Conservation (phyloP, 2,329 filamentous ascomycete genomes). For the Neopestalotiopsis sp. region DNA sequence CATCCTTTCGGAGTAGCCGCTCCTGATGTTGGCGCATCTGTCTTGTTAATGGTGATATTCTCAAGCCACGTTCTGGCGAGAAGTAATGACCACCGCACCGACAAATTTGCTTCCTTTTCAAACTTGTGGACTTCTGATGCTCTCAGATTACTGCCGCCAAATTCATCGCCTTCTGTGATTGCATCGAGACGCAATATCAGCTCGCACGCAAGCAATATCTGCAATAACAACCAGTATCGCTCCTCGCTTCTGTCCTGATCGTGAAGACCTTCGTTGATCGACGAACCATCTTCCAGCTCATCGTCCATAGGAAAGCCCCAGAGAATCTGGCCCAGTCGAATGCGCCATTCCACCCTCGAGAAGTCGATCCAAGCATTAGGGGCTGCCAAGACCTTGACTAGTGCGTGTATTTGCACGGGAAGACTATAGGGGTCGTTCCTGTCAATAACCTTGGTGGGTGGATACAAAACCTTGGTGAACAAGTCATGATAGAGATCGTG, state of each 20-base stretch:
- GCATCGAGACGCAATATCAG: conserved; percentile 69
- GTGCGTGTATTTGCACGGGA: conserved; percentile 71
- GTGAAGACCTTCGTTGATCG: conserved; percentile 54
- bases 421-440: conserved; percentile 66
- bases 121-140: conserved; percentile 65
- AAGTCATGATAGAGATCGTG: conserved; percentile 67
- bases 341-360: conserved; percentile 76
- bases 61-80: conserved; percentile 72
- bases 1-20: conserved; percentile 48
- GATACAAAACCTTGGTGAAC: conserved; percentile 64
- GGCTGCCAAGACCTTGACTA: conserved; percentile 69
- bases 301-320: conserved; percentile 65
- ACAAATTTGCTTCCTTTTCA: conserved; percentile 64
- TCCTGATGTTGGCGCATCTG: conserved; percentile 42
- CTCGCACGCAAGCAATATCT: conserved; percentile 69
- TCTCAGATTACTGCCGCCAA: conserved; percentile 55
- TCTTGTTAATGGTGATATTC: conserved; percentile 64
- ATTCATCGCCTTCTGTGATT: conserved; percentile 65
- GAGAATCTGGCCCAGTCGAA: conserved; percentile 73
- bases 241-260: conserved; percentile 62
- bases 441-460: conserved; percentile 61
- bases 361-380: conserved; percentile 78
- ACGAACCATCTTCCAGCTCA: conserved; percentile 57
- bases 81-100: conserved; percentile 72
- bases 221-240: conserved; percentile 70